A percentile compares a stretch with the other conserved stretches of the same genome.
phyloP scores from a whole-genome alignment of 768 basidiomycete species.

The Wakefieldia striispora region DNA sequence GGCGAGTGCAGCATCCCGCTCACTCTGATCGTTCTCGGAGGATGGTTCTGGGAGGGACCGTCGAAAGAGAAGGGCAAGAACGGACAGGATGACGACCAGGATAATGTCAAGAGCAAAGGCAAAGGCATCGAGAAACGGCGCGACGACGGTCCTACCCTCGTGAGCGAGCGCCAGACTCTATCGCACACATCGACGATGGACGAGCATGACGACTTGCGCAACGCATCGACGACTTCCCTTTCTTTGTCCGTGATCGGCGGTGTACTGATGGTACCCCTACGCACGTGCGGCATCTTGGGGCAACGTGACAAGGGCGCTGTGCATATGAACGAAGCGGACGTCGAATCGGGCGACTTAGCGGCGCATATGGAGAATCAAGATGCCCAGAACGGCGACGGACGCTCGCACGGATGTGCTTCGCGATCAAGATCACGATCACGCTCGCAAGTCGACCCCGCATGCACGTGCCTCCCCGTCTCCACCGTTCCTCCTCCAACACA shows the following conservation, averaged over 20 bases:
- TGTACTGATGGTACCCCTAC: constrained; percentile 9
- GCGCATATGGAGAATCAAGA: constrained; percentile 1
- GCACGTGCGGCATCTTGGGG: neutral
- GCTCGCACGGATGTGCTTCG: neutral
- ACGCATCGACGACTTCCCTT: constrained; percentile 17
- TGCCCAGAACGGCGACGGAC: neutral
- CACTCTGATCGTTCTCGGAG: constrained; percentile 89
- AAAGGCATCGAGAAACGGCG: constrained; percentile 1
- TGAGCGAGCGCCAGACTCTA: neutral
- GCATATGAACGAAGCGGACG: neutral
- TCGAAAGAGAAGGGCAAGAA: neutral
- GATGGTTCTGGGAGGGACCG: constrained; percentile 70
- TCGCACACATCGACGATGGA: neutral
- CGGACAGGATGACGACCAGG: neutral
- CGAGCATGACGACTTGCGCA: neutral
- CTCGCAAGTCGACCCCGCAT: neutral
- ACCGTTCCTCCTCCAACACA: neutral
- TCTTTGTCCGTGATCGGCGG: constrained; percentile 22
- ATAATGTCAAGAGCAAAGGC: constrained; percentile 3
- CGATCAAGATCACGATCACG: neutral
- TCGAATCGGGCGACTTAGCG: constrained; percentile 6
- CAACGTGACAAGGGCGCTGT: neutral
- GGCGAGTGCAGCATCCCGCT: constrained; percentile 85
- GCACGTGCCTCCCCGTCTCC: neutral
- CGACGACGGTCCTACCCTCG: neutral